Conservation (phyloP, 169 alveolate species). For the Fabrea salina region DNA sequence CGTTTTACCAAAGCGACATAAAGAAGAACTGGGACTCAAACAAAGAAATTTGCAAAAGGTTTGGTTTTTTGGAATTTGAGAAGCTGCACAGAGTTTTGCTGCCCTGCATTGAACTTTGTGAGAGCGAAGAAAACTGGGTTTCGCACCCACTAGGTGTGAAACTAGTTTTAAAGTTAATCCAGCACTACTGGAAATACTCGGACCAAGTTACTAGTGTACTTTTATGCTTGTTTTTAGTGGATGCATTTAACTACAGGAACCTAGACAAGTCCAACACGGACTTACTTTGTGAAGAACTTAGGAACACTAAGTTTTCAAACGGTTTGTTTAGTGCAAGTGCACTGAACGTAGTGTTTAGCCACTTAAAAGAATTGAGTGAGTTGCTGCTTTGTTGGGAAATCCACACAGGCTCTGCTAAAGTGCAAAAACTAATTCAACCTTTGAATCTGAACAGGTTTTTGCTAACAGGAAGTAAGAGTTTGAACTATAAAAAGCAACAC, state of each 20-base stretch:
- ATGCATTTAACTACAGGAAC: too few relatives aligned
- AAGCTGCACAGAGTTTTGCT: neutral
- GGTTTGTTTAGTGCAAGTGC: too few relatives aligned
- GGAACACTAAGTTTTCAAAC: too few relatives aligned
- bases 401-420: neutral
- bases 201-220: neutral
- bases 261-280: too few relatives aligned
- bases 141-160: neutral
- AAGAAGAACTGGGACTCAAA: too few relatives aligned
- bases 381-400: neutral
- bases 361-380: slow-evolving; percentile 5
- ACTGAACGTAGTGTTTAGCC: neutral
- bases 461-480: neutral
- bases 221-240: too few relatives aligned
- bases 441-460: neutral
- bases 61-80: neutral
- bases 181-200: neutral
- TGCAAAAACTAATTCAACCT: neutral
- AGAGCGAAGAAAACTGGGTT: neutral
- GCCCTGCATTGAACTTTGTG: neutral
- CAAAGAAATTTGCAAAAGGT: slow-evolving; percentile 18
- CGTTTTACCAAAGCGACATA: neutral
- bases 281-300: too few relatives aligned
- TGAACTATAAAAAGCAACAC: neutral
- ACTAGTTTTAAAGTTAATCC: neutral